phyloP scores from a whole-genome alignment of 108 stramenopile genomes.

The Nannochloropsis oceanica region DNA sequence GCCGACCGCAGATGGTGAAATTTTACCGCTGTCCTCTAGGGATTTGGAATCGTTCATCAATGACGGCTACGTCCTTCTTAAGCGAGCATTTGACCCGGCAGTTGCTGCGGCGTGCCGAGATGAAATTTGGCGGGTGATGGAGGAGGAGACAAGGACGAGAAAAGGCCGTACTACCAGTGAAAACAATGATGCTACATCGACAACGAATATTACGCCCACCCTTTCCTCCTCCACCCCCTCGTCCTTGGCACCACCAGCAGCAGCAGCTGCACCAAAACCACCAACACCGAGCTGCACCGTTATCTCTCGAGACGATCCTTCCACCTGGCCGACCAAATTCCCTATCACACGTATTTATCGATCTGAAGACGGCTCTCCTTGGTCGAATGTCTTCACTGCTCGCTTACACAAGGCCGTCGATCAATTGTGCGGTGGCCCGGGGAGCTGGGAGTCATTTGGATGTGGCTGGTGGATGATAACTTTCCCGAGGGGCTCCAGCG shows the following conservation, averaged over 20 bases:
- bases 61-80: neutral
- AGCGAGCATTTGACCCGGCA: neutral
- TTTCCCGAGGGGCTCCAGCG: neutral
- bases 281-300: neutral
- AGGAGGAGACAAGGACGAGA: neutral
- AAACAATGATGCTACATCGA: neutral
- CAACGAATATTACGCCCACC: too few species aligned
- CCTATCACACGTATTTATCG: neutral
- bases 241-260: too few species aligned
- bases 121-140: neutral
- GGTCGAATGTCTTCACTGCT: neutral
- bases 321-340: neutral
- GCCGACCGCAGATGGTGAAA: too few species aligned
- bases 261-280: too few species aligned
- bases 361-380: neutral
- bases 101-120: neutral
- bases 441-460: neutral
- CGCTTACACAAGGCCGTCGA: neutral
- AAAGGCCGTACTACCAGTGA: neutral
- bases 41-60: neutral
- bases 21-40: neutral
- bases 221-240: too few species aligned
- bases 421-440: neutral
- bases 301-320: neutral
- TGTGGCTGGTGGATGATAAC: constrained; percentile 1